Percentiles rank a stretch among this genome's conserved stretches.
Evolutionary conservation across 2,329 filamentous ascomycete species (phyloP).

Genomic region (Exophiala calicioides): DNA sequence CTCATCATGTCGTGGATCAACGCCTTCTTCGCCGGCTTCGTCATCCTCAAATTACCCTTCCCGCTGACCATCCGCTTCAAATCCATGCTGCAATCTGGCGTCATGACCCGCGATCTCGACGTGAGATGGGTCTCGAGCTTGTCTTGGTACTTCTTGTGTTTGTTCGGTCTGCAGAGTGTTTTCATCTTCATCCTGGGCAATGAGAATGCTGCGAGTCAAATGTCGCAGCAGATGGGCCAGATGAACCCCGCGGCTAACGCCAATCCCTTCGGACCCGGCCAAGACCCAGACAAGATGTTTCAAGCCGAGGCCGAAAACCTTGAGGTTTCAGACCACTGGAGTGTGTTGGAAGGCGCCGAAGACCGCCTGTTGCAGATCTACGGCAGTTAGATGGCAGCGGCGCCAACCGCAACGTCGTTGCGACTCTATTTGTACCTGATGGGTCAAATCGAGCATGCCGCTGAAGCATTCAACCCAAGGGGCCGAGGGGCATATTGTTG

Average conservation of each 20-base stretch:
- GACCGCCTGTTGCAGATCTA: constrained; percentile 68
- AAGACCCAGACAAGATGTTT: constrained; percentile 96
- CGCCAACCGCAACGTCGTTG: not conserved
- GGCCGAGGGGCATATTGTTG: too few relatives aligned
- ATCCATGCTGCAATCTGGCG: constrained; percentile 96
- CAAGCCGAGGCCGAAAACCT: constrained; percentile 90
- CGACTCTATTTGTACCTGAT: too few relatives aligned
- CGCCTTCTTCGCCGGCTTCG: constrained; percentile 96
- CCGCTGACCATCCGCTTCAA: constrained; percentile 98
- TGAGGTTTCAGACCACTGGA: constrained; percentile 91
- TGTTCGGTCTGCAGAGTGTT: constrained; percentile 94
- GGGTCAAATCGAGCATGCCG: too few relatives aligned
- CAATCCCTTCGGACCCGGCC: constrained; percentile 84
- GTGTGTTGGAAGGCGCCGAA: constrained; percentile 85
- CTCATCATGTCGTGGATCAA: constrained; percentile 99
- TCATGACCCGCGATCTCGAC: constrained; percentile 93
- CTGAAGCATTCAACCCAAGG: too few relatives aligned
- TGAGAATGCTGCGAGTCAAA: constrained; percentile 83
- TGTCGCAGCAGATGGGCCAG: constrained; percentile 78
- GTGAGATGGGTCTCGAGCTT: constrained; percentile 98
- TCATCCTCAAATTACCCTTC: constrained; percentile 98
- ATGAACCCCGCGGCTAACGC: constrained; percentile 67
- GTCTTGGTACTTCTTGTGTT: constrained; percentile 97
- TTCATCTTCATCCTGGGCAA: constrained; percentile 96
- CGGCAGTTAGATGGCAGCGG: constrained; percentile 6